Percentiles rank a stretch among this genome's conserved stretches.
Conservation (phyloP, 2,329 filamentous ascomycete genomes). For the Zymoseptoria tritici region DNA sequence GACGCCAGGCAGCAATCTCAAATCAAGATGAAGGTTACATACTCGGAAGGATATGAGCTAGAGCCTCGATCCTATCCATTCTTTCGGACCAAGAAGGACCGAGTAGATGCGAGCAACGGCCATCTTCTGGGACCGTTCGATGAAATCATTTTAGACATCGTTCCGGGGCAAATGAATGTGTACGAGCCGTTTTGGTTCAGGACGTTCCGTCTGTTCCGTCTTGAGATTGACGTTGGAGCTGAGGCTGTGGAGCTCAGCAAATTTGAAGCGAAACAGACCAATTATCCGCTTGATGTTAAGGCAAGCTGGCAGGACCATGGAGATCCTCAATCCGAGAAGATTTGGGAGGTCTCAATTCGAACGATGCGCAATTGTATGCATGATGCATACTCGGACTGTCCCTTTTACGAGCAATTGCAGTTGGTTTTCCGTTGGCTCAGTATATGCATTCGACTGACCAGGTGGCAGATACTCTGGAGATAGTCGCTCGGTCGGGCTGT, state of each 20-base stretch:
- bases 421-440: background rate
- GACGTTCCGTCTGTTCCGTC: conserved; percentile 32
- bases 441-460: background rate
- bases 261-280: conserved; percentile 28
- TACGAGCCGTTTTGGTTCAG: conserved; percentile 39
- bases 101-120: conserved; percentile 27
- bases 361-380: conserved; percentile 32
- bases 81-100: conserved; percentile 33
- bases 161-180: background rate
- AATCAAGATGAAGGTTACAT: conserved; percentile 20
- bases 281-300: conserved; percentile 33
- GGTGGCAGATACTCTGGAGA: conserved; percentile 18
- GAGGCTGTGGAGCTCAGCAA: conserved; percentile 21
- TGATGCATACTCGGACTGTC: conserved; percentile 25
- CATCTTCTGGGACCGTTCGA: conserved; percentile 35
- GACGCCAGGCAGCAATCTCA: background rate
- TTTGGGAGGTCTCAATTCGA: conserved; percentile 25
- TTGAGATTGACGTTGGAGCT: conserved; percentile 25
- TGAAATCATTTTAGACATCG: conserved; percentile 26
- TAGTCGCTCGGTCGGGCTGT: conserved; percentile 18
- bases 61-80: conserved; percentile 34
- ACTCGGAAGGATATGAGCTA: conserved; percentile 31
- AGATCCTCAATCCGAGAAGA: conserved; percentile 10
- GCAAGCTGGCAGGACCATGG: conserved; percentile 14
- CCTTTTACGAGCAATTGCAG: conserved; percentile 27